These are phyloP conservation scores for Meredithiella fracta DNA, from an alignment of 2,329 filamentous ascomycete genomes.

Conservation along the genomic window DNA sequence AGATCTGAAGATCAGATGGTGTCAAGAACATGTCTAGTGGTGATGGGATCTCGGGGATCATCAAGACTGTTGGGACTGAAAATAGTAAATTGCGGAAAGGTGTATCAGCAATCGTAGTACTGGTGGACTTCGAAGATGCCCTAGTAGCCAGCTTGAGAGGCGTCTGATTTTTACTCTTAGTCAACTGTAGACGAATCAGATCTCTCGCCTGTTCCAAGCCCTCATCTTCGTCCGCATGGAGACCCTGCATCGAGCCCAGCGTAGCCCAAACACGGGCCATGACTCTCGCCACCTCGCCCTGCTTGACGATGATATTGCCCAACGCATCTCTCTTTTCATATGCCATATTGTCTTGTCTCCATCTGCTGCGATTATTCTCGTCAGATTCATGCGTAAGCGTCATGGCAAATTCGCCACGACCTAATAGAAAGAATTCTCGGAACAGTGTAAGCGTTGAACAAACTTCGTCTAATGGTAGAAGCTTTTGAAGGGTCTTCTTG, in stretches of 20 bases:
- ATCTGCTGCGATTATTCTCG: slow-evolving; percentile 56
- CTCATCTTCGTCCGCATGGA: slow-evolving; percentile 62
- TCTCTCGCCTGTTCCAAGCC: slow-evolving; percentile 68
- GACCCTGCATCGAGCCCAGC: slow-evolving; percentile 56
- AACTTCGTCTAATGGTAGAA: slow-evolving; percentile 63
- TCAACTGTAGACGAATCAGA: slow-evolving; percentile 50
- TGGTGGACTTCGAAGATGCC: slow-evolving; percentile 16
- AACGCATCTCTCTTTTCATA: slow-evolving; percentile 42
- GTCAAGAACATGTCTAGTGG: slow-evolving; percentile 81
- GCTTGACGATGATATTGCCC: slow-evolving; percentile 52
- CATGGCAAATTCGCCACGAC: slow-evolving; percentile 80
- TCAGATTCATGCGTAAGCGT: slow-evolving; percentile 75
- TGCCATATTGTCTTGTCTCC: slow-evolving; percentile 44
- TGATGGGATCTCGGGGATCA: slow-evolving; percentile 53
- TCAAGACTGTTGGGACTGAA: slow-evolving; percentile 36
- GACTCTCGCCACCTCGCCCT: slow-evolving; percentile 67
- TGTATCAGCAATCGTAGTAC: slow-evolving; percentile 20
- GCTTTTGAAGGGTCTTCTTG: slow-evolving; percentile 63
- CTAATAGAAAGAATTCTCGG: slow-evolving; percentile 73
- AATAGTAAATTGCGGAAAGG: slow-evolving; percentile 71
- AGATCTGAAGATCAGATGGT: slow-evolving; percentile 56
- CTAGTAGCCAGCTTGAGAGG: slow-evolving; percentile 20
- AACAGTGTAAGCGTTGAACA: slow-evolving; percentile 61
- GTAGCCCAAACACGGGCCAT: slow-evolving; percentile 64
- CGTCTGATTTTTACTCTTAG: slow-evolving; percentile 29